These are phyloP conservation scores for Ceratocystis harringtonii DNA, from an alignment of 2,329 filamentous ascomycete species.

Conservation along the genomic window DNA sequence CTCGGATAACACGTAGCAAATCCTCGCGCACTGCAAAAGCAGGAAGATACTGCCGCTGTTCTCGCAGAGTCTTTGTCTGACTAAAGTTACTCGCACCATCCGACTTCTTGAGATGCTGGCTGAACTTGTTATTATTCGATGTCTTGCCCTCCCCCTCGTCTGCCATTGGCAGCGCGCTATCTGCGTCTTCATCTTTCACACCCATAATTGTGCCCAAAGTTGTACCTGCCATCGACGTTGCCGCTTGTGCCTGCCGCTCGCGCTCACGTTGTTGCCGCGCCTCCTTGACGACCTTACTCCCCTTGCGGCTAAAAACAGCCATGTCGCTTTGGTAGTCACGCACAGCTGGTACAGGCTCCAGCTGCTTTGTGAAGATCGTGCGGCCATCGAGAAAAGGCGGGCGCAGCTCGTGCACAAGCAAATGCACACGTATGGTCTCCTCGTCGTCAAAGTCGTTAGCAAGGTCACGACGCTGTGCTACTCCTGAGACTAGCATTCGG, in stretches of 20 bases:
- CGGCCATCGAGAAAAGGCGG: conserved; percentile 91
- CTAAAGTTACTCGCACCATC: conserved; percentile 84
- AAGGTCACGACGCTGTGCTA: conserved; percentile 76
- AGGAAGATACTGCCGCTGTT: conserved; percentile 84
- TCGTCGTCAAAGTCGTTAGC: conserved; percentile 80
- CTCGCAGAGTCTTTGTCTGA: conserved; percentile 72
- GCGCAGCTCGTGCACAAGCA: conserved; percentile 83
- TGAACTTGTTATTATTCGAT: conserved; percentile 57
- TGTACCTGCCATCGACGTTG: conserved; percentile 84
- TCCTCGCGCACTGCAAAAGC: conserved; percentile 96
- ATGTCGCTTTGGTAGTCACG: conserved; percentile 93
- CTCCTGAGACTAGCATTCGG: conserved; percentile 90
- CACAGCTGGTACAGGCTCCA: conserved; percentile 87
- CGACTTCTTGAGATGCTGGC: conserved; percentile 74
- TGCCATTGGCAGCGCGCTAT: conserved; percentile 67
- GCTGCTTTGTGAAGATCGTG: conserved; percentile 91
- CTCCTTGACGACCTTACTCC: conserved; percentile 84
- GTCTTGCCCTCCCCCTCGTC: conserved; percentile 45
- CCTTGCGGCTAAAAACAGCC: conserved; percentile 94
- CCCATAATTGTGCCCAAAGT: conserved; percentile 90
- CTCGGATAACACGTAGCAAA: conserved; percentile 74
- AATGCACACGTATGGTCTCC: conserved; percentile 73
- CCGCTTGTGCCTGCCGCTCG: conserved; percentile 86
- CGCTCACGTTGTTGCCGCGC: conserved; percentile 82
- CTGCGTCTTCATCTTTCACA: conserved; percentile 78